Percentiles rank a stretch among this genome's conserved stretches.
These are phyloP conservation scores for Solanum sparsipilum DNA, from an alignment of 257 asterid genomes.

Conservation along the genomic window DNA sequence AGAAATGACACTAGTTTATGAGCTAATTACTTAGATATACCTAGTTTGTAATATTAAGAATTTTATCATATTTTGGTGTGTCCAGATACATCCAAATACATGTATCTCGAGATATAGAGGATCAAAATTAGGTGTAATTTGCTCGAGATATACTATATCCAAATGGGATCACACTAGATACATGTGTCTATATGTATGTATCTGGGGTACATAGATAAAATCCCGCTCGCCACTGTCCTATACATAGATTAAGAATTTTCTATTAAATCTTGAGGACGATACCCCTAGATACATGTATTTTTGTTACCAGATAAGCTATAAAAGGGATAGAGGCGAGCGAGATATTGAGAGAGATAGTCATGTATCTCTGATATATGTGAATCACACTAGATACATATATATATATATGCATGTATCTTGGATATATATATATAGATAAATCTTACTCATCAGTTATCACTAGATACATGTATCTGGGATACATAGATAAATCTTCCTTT, in stretches of 20 bases:
- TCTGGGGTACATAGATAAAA: too few species aligned
- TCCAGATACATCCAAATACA: too few species aligned
- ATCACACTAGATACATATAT: too few species aligned
- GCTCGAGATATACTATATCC: neutral
- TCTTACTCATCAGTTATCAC: accelerated
- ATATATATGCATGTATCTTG: too few species aligned
- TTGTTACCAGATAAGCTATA: too few species aligned
- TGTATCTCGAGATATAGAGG: neutral
- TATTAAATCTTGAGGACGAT: neutral
- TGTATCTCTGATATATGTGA: neutral
- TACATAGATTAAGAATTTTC: too few species aligned
- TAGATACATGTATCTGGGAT: neutral
- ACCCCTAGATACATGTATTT: neutral
- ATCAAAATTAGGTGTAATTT: too few species aligned
- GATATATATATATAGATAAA: too few species aligned
- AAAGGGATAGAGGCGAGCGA: neutral
- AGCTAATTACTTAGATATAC: neutral
- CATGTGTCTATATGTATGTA: too few species aligned
- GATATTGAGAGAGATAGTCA: too few species aligned
- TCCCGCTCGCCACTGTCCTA: accelerated
- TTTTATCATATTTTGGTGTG: too few species aligned
- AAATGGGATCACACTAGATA: neutral
- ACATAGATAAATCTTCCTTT: too few species aligned
- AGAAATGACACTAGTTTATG: neutral
- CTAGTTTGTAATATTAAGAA: neutral